A percentile compares a stretch with the other conserved stretches of the same genome.
These are phyloP conservation scores for Neofusicoccum umdonicola DNA, from an alignment of 2,329 filamentous ascomycete species.

Conservation along the genomic window DNA sequence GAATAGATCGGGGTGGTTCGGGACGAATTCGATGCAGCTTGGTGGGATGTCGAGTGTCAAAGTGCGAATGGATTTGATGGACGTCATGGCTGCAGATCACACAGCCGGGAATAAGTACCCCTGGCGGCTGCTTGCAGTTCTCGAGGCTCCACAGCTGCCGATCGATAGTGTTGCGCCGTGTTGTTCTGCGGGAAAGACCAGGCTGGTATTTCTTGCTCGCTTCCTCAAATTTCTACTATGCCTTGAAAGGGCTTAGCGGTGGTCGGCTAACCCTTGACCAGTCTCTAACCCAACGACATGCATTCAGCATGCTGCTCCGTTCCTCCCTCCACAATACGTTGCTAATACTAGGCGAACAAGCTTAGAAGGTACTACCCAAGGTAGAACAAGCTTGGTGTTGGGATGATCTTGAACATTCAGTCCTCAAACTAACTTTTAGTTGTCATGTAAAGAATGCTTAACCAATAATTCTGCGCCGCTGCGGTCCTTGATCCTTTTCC, in stretches of 20 bases:
- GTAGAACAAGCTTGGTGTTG: too few species aligned
- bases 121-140: background rate
- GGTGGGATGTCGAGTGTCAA: conserved; percentile 65
- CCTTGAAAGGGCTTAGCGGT: background rate
- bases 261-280: background rate
- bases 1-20: conserved; percentile 61
- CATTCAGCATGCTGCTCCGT: background rate
- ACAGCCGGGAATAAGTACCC: background rate
- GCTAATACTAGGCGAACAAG: too few species aligned
- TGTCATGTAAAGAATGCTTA: too few species aligned
- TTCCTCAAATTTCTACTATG: conserved; percentile 10
- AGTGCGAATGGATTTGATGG: conserved; percentile 47
- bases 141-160: background rate
- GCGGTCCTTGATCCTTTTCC: too few species aligned
- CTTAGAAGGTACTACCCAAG: too few species aligned
- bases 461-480: too few species aligned
- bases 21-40: conserved; percentile 75
- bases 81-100: conserved; percentile 25
- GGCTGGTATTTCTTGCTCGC: background rate
- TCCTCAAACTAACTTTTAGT: too few species aligned
- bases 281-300: background rate
- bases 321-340: conserved; percentile 17
- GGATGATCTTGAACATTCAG: too few species aligned
- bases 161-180: background rate
- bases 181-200: background rate